These are phyloP conservation scores for Nannochloris sp. DNA, from an alignment of 139 green algal genomes.

Conservation along the genomic window DNA sequence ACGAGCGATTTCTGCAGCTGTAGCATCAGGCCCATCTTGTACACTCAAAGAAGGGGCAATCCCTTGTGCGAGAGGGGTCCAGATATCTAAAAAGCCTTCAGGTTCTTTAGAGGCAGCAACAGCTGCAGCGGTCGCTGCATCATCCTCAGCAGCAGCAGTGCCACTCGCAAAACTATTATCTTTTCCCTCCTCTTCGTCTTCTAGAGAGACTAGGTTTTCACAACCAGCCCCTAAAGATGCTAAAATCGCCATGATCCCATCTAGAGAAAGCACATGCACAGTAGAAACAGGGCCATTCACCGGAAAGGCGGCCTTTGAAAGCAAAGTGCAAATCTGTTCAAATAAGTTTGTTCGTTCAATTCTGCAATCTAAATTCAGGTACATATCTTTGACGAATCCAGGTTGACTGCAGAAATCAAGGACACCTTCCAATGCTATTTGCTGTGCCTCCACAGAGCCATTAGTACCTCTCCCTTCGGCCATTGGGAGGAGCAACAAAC, in stretches of 20 bases:
- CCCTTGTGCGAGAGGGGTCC: constrained; percentile 16
- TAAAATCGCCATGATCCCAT: constrained; percentile 84
- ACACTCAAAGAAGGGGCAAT: neutral
- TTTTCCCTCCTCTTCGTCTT: neutral
- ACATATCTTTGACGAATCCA: constrained; percentile 78
- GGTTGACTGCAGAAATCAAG: constrained; percentile 85
- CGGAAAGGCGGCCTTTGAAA: constrained; percentile 76
- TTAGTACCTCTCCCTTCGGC: constrained; percentile 56
- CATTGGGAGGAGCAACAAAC: constrained; percentile 68
- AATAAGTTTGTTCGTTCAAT: constrained; percentile 76
- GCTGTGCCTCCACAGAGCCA: constrained; percentile 47
- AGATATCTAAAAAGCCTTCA: constrained; percentile 19
- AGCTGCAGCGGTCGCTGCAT: neutral
- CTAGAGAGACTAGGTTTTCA: neutral
- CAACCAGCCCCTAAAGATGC: constrained; percentile 20
- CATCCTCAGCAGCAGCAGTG: neutral
- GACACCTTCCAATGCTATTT: constrained; percentile 85
- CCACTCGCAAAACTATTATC: too few species aligned
- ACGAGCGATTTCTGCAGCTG: constrained; percentile 1
- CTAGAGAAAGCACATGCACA: constrained; percentile 75
- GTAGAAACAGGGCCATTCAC: constrained; percentile 58
- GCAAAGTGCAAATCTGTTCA: constrained; percentile 60
- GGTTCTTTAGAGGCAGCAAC: neutral
- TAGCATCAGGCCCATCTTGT: neutral
- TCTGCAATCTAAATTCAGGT: constrained; percentile 81